Conservation (phyloP, 768 basidiomycete genomes). For the Serendipita sp. region DNA sequence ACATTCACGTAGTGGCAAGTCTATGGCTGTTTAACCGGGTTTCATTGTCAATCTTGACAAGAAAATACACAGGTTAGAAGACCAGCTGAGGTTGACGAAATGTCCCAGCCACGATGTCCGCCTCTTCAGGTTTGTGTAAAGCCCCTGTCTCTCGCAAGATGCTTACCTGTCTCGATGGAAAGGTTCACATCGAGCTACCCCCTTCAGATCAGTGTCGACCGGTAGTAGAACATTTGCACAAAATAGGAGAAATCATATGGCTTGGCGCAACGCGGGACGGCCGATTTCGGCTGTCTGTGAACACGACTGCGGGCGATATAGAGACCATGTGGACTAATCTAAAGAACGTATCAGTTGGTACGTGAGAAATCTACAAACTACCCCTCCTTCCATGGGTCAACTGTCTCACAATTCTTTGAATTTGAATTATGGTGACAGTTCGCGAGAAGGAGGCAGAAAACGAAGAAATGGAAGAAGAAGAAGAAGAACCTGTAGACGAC, state of each 20-base stretch:
- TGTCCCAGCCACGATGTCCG: not conserved
- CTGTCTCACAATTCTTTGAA: too few relatives aligned
- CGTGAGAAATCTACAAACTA: not conserved
- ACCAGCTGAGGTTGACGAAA: not conserved
- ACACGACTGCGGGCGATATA: not conserved
- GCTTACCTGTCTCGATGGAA: not conserved
- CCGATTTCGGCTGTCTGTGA: not conserved
- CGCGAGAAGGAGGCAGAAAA: not conserved
- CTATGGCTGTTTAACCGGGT: not conserved
- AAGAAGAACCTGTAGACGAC: not conserved
- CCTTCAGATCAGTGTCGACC: not conserved
- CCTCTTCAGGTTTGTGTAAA: not conserved
- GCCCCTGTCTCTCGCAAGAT: not conserved
- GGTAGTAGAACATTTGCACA: not conserved
- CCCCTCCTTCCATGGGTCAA: too few relatives aligned
- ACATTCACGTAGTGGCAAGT: not conserved
- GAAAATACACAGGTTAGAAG: not conserved
- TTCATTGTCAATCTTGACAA: not conserved
- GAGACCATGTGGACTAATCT: conserved; percentile 1
- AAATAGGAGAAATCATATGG: conserved; percentile 1
- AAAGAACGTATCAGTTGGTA: not conserved
- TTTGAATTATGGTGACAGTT: not conserved
- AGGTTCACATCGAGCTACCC: not conserved
- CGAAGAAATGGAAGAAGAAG: not conserved
- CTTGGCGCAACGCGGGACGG: not conserved